Evolutionary conservation across 2,329 filamentous ascomycete species (phyloP).

Genomic region (Akanthomyces uredinophilus): DNA sequence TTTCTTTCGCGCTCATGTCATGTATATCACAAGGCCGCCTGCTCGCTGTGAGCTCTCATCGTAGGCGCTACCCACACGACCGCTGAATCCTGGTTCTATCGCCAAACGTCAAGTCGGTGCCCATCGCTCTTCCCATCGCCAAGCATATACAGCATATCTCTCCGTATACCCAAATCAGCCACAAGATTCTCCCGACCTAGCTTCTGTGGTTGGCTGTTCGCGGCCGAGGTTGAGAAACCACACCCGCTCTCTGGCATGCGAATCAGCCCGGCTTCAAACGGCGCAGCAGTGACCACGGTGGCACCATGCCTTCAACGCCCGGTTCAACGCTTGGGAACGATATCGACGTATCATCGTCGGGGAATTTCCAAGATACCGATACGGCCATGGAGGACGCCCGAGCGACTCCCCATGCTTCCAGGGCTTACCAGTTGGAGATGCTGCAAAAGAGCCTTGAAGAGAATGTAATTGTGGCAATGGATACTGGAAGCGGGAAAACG

Average conservation of each 20-base stretch:
- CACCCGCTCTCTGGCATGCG: neutral
- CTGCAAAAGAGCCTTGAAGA: slow-evolving; percentile 60
- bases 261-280: neutral
- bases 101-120: neutral
- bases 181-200: neutral
- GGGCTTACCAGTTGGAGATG: slow-evolving; percentile 74
- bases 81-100: neutral
- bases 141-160: neutral
- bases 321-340: neutral
- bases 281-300: neutral
- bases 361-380: neutral
- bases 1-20: neutral
- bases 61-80: neutral
- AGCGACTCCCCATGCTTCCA: slow-evolving; percentile 34
- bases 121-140: too few species aligned
- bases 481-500: slow-evolving; percentile 75
- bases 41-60: neutral
- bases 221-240: neutral
- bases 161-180: too few species aligned
- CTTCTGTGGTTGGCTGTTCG: neutral
- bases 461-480: slow-evolving; percentile 74
- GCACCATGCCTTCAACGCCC: neutral
- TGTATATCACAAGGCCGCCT: neutral
- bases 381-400: slow-evolving; percentile 6
- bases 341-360: neutral